Evolutionary conservation across 176 grass and related monocot genomes (phyloP).

Genomic region (Poa annua): DNA sequence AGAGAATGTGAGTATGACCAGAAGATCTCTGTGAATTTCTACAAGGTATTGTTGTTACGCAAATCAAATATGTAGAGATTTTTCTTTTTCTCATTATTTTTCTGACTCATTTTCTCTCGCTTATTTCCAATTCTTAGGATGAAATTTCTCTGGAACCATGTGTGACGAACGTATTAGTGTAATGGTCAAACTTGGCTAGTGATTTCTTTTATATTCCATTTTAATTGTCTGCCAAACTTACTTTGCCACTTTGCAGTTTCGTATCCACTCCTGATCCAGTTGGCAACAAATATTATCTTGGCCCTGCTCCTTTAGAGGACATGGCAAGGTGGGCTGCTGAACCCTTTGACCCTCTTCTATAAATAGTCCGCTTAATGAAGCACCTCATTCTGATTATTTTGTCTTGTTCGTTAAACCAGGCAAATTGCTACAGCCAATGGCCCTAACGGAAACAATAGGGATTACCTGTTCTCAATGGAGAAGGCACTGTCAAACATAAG

Average conservation of each 20-base stretch:
- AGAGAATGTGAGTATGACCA: conserved; percentile 95
- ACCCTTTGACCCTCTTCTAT: background rate
- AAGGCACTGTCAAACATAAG: conserved; percentile 87
- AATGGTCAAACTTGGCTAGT: conserved; percentile 35
- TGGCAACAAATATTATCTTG: conserved; percentile 91
- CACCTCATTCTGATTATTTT: conserved; percentile 19
- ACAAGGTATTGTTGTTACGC: conserved; percentile 50
- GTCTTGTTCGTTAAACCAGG: conserved; percentile 43
- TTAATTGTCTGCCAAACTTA: conserved; percentile 22
- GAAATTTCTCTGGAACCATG: conserved; percentile 59
- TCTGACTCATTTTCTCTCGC: conserved; percentile 29
- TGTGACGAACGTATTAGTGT: conserved; percentile 70
- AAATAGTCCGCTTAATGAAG: background rate
- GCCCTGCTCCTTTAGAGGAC: conserved; percentile 79
- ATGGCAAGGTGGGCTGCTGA: conserved; percentile 69
- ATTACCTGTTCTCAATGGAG: conserved; percentile 95
- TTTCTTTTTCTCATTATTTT: background rate
- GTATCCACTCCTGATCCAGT: conserved; percentile 72
- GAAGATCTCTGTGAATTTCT: conserved; percentile 81
- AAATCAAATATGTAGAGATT: background rate
- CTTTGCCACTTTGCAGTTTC: conserved; percentile 48
- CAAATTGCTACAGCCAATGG: conserved; percentile 95
- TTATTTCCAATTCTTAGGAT: conserved; percentile 53
- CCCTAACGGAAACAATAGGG: conserved; percentile 86
- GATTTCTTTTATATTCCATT: conserved; percentile 3